Evolutionary conservation across 257 asterid species (phyloP), one percentile per base, ranked within the genome.

Genomic region (Jacaranda copaia): DNA sequence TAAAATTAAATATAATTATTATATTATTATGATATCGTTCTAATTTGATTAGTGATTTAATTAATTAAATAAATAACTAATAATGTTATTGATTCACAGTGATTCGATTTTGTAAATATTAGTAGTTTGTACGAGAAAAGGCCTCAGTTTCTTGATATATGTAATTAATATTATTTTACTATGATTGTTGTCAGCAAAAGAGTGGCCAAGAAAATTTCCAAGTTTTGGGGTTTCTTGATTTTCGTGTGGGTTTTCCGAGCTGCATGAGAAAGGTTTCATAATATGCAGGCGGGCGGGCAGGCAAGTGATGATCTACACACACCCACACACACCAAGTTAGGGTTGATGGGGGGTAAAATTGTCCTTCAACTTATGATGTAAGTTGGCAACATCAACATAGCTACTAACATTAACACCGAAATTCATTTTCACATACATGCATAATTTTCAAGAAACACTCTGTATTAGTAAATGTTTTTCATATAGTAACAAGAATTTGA

Each of bases 181-280:
- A 25, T 2, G 2, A 25, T 25, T 25, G 32, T 25, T 38, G 8
- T 55, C 73, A 57, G 68, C n/a, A 12, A 80, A 81, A 14, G 83
- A 65, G 38, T 70, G 80, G 2, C 87, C 89, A 3, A 92, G 87
- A 77, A 92, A 92, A 83, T 89, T 88, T 68, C 88, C 96, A 0
- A 90, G 85, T 76, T 87, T 90, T 68, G 96, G 90, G 53, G 81
- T 77, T 73, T 84, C 88, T 79, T 86, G 80, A 76, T 74, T 83
- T 43, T 79, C 77, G 45, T 70, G 48, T 35, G 32, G 32, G 32
- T 25, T 25, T 25, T 25, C 32, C 2, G 75, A 72, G 62, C 74
- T 82, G 87, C 88, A 85, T 77, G 94, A 72, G 64, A 35, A 61
- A 2, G 80, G 69, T n/a, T n/a, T n/a, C n/a, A n/a, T n/a, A n/a